phyloP scores from a whole-genome alignment of 169 alveolate species.

The Plasmodium berghei region DNA sequence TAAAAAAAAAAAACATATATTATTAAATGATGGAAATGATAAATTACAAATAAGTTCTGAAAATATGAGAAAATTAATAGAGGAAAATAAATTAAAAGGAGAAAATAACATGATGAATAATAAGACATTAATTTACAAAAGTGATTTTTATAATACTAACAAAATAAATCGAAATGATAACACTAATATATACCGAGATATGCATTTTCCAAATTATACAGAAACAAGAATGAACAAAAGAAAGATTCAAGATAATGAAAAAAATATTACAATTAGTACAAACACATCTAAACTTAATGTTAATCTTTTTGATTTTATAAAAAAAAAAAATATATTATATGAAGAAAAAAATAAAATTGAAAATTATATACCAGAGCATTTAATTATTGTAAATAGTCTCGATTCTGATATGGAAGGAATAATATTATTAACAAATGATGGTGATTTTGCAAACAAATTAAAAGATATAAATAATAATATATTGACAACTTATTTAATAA shows the following conservation, averaged over 20 bases:
- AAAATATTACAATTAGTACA: neutral
- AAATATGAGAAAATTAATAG: neutral
- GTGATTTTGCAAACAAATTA: constrained; percentile 66
- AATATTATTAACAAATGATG: constrained; percentile 59
- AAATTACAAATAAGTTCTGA: neutral
- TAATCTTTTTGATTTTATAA: constrained; percentile 37
- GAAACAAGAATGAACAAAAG: neutral
- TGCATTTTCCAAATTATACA: neutral
- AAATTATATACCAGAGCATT: constrained; percentile 47
- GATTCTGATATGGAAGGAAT: constrained; percentile 41
- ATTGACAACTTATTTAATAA: constrained; percentile 55
- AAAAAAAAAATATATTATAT: constrained; percentile 31
- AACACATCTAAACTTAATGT: constrained; percentile 5
- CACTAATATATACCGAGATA: neutral
- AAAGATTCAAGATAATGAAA: neutral
- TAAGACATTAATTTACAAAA: neutral
- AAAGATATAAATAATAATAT: constrained; percentile 51
- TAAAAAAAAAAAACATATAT: too few relatives aligned
- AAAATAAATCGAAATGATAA: neutral
- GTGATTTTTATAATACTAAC: neutral
- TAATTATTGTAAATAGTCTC: constrained; percentile 54
- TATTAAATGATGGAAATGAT: neutral
- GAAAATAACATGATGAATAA: neutral
- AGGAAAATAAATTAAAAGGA: neutral
- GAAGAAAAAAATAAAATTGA: constrained; percentile 31